A percentile compares a stretch with the other conserved stretches of the same genome.
Evolutionary conservation across 192 early-diverging fungal species (phyloP).

Genomic region (Haplosporangium gracile): DNA sequence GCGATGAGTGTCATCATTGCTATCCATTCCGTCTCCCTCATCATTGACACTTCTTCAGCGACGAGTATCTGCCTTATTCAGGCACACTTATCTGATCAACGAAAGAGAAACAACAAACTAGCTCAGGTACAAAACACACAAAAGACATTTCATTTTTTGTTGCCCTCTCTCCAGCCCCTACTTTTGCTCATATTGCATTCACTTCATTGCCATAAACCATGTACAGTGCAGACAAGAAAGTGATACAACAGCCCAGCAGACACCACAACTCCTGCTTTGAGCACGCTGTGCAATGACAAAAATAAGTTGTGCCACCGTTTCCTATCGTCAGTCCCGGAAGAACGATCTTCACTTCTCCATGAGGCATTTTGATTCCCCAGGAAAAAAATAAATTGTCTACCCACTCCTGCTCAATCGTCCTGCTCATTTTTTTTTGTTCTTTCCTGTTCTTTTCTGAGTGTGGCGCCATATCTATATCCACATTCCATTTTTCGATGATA

Average conservation of each 20-base stretch:
- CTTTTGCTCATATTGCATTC: too few relatives aligned
- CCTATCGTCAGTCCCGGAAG: constrained; percentile 6
- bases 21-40: too few relatives aligned
- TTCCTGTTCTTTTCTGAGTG: neutral
- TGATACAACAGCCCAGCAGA: neutral
- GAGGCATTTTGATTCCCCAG: neutral
- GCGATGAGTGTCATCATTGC: too few relatives aligned
- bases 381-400: neutral
- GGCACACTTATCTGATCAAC: too few relatives aligned
- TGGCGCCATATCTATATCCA: neutral
- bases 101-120: too few relatives aligned
- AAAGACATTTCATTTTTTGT: too few relatives aligned
- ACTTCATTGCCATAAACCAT: too few relatives aligned
- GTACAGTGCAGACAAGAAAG: neutral
- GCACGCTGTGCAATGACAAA: neutral
- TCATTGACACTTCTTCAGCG: too few relatives aligned
- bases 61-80: too few relatives aligned
- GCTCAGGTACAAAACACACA: too few relatives aligned
- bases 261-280: neutral
- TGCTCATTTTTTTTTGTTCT: neutral
- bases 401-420: neutral
- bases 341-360: constrained; percentile 21
- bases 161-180: too few relatives aligned
- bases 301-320: neutral
- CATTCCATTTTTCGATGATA: neutral